These are phyloP conservation scores for Puccinia novopanici DNA, from an alignment of 1,284 basidiomycete species.

Conservation along the genomic window DNA sequence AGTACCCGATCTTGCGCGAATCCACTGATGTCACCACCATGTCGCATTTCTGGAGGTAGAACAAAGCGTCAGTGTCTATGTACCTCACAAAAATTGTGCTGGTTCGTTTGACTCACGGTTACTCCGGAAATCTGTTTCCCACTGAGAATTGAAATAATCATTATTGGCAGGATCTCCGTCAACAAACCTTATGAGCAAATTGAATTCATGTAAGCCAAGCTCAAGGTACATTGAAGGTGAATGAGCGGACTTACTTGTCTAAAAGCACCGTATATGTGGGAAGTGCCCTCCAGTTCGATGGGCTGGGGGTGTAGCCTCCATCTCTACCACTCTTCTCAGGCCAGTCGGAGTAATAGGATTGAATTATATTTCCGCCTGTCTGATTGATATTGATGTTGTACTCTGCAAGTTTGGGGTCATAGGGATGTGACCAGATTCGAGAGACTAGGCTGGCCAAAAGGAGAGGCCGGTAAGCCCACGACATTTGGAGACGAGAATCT, in stretches of 20 bases:
- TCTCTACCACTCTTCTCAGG: conserved; percentile 65
- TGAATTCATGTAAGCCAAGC: neutral
- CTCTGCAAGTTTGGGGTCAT: conserved; percentile 71
- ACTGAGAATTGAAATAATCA: conserved; percentile 77
- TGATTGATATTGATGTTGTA: conserved; percentile 85
- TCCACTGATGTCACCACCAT: conserved; percentile 80
- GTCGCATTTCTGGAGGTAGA: conserved; percentile 68
- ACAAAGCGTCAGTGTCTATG: neutral
- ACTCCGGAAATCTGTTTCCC: conserved; percentile 70
- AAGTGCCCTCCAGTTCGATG: conserved; percentile 79
- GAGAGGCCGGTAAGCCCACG: conserved; percentile 26
- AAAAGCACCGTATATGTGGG: conserved; percentile 81
- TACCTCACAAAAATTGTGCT: neutral
- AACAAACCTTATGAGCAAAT: conserved; percentile 16
- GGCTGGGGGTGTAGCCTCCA: conserved; percentile 73
- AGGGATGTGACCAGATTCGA: conserved; percentile 57
- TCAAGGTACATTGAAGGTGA: neutral
- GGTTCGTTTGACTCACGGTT: conserved; percentile 27
- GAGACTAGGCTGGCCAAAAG: conserved; percentile 13
- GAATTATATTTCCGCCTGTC: conserved; percentile 67
- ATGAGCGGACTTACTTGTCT: conserved; percentile 74
- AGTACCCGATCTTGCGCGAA: conserved; percentile 67
- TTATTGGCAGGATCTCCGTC: conserved; percentile 84
- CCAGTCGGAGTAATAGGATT: conserved; percentile 69
- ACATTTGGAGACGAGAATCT: conserved; percentile 32